Evolutionary conservation across 78 protist species (phyloP).

Genomic region (Cavenderia fasciculata): DNA sequence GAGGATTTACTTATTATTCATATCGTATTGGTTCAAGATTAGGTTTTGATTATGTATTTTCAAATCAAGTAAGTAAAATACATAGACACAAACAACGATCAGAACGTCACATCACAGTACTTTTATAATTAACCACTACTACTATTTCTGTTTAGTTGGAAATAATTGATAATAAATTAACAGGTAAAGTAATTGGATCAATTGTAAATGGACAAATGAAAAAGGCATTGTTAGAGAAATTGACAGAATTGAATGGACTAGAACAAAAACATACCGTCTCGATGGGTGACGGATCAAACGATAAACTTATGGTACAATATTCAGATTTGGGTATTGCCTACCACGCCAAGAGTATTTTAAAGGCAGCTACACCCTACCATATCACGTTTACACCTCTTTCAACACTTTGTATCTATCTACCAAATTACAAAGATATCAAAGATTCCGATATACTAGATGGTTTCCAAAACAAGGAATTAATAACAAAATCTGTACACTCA

Average conservation of each 20-base stretch:
- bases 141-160: neutral
- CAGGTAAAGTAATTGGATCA: conserved; percentile 44
- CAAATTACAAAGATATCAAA: no score
- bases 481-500: no score
- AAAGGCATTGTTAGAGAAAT: neutral
- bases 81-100: no score
- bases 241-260: neutral
- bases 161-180: neutral
- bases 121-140: neutral
- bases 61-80: conserved; percentile 12
- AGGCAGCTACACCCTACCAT: conserved; percentile 55
- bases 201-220: conserved; percentile 70
- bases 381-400: conserved; percentile 20
- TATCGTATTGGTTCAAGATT: conserved; percentile 38
- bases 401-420: conserved; percentile 4
- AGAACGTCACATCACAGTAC: neutral
- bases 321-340: conserved; percentile 56
- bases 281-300: conserved; percentile 82
- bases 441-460: no score
- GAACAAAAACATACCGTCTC: conserved; percentile 12
- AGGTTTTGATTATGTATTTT: conserved; percentile 56
- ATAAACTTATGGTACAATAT: conserved; percentile 45
- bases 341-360: conserved; percentile 55
- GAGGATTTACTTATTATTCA: conserved; percentile 72
- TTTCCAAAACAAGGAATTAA: no score